These are phyloP conservation scores for Rutstroemia sp. DNA, from an alignment of 2,329 filamentous ascomycete genomes.

Conservation along the genomic window DNA sequence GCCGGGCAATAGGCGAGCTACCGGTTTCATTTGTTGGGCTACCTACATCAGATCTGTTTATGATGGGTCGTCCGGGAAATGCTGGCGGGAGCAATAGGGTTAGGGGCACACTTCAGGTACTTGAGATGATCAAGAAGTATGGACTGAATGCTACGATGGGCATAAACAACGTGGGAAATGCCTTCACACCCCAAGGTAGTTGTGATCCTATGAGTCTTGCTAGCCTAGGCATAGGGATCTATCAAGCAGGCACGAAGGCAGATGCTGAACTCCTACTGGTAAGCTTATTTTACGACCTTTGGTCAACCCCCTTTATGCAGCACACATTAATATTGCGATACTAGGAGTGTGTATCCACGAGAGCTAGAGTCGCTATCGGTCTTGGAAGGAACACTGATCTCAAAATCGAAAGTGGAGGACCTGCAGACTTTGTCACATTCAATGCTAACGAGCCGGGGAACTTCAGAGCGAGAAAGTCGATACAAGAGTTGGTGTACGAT, in stretches of 20 bases:
- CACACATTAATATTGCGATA: slow-evolving; percentile 5
- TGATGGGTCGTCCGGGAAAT: slow-evolving; percentile 48
- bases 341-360: slow-evolving; percentile 26
- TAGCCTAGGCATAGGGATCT: slow-evolving; percentile 56
- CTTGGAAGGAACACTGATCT: slow-evolving; percentile 12
- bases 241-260: slow-evolving; percentile 54
- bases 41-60: slow-evolving; percentile 64
- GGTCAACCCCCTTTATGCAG: not conserved
- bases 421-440: slow-evolving; percentile 27
- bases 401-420: slow-evolving; percentile 18
- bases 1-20: slow-evolving; percentile 40
- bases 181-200: slow-evolving; percentile 63
- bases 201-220: slow-evolving; percentile 59
- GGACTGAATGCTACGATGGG: slow-evolving; percentile 53
- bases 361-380: slow-evolving; percentile 27
- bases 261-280: slow-evolving; percentile 53
- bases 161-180: slow-evolving; percentile 68
- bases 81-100: slow-evolving; percentile 29
- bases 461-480: slow-evolving; percentile 23
- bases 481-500: slow-evolving; percentile 26
- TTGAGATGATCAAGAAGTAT: slow-evolving; percentile 50
- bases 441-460: slow-evolving; percentile 9
- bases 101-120: slow-evolving; percentile 55
- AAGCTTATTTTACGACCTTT: slow-evolving; percentile 23
- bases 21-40: slow-evolving; percentile 61